A percentile compares a stretch with the other conserved stretches of the same genome.
phyloP scores from a whole-genome alignment of 345 rosid species.

The Passiflora organensis region DNA sequence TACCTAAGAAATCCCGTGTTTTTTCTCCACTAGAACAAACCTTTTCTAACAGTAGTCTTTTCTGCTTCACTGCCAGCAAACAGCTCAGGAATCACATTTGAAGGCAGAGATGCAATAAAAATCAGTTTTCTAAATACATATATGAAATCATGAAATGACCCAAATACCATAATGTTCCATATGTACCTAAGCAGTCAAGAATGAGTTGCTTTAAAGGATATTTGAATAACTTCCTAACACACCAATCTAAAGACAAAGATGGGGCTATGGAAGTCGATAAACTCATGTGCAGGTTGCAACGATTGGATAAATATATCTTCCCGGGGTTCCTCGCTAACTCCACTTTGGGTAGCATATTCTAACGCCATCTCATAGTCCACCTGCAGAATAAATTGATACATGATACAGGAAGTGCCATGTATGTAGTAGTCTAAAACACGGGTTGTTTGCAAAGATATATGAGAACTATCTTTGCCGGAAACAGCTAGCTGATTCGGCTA shows the following conservation, averaged over 20 bases:
- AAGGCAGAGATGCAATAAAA: no score
- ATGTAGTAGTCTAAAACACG: not conserved
- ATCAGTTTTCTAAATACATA: no score
- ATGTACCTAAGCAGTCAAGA: not conserved
- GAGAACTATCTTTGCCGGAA: no score
- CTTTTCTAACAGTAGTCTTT: no score
- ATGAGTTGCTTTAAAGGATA: not conserved
- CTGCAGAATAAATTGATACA: slow-evolving; percentile 39
- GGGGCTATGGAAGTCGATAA: slow-evolving; percentile 50
- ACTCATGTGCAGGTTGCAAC: slow-evolving; percentile 36
- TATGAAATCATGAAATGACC: no score
- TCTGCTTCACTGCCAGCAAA: no score
- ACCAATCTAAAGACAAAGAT: slow-evolving; percentile 59
- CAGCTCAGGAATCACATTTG: no score
- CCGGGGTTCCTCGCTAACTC: slow-evolving; percentile 81
- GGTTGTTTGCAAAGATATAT: no score
- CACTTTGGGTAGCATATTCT: slow-evolving; percentile 91
- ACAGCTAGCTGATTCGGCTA: no score
- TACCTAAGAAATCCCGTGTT: no score
- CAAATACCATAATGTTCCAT: not conserved
- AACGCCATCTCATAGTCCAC: slow-evolving; percentile 97
- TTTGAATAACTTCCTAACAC: slow-evolving; percentile 21
- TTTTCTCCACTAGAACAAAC: no score
- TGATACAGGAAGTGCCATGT: not conserved
- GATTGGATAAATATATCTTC: slow-evolving; percentile 56